Evolutionary conservation across 164 flowering plant genomes (phyloP).

Genomic region (Tinospora cordifolia): DNA sequence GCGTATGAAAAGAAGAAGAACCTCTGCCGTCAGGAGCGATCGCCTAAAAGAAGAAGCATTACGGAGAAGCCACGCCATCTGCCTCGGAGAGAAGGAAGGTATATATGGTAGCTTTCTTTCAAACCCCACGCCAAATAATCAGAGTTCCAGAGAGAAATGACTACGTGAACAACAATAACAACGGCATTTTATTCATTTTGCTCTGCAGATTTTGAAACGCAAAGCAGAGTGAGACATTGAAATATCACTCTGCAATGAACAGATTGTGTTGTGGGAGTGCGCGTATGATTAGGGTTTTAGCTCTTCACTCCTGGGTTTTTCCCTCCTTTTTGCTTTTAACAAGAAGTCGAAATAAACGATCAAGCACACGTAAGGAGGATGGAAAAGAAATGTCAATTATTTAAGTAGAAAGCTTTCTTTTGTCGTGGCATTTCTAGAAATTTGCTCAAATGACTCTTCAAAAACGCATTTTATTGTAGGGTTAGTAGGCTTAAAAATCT

Average conservation of each 20-base stretch:
- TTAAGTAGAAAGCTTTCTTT: too few species aligned
- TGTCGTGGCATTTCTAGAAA: too few species aligned
- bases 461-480: too few species aligned
- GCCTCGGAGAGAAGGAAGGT: background rate
- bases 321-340: too few species aligned
- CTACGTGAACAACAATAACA: background rate
- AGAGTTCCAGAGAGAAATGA: too few species aligned
- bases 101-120: background rate
- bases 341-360: too few species aligned
- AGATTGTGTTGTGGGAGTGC: too few species aligned
- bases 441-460: too few species aligned
- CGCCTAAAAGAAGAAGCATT: conserved; percentile 30
- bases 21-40: conserved; percentile 35
- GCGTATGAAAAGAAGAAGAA: conserved; percentile 9
- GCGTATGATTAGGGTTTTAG: background rate
- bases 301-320: background rate
- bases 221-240: too few species aligned
- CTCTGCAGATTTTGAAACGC: background rate
- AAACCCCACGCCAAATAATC: background rate
- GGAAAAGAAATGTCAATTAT: too few species aligned
- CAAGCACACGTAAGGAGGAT: too few species aligned
- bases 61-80: conserved; percentile 65
- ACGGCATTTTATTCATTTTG: background rate
- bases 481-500: too few species aligned
- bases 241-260: background rate